Percentiles rank a stretch among this genome's conserved stretches.
phyloP scores from a whole-genome alignment of 176 grass and related monocot species.

The Stipa capillata region DNA sequence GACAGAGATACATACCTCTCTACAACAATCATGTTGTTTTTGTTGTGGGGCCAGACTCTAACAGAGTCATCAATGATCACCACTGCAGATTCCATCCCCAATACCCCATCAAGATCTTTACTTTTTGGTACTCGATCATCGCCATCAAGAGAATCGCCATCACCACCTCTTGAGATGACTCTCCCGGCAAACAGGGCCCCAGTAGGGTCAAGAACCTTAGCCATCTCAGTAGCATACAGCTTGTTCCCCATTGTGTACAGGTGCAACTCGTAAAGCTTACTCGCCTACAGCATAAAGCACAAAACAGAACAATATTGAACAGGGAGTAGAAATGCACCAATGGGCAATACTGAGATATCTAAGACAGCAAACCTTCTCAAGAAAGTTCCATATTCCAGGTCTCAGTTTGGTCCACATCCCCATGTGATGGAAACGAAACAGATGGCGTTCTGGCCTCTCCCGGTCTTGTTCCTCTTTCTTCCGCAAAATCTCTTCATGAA shows the following conservation, averaged over 20 bases:
- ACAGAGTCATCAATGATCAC: conserved; percentile 94
- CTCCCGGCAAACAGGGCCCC: conserved; percentile 73
- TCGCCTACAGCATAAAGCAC: conserved; percentile 50
- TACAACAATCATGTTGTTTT: conserved; percentile 90
- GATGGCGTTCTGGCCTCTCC: conserved; percentile 63
- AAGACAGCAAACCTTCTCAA: conserved; percentile 66
- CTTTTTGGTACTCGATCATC: conserved; percentile 87
- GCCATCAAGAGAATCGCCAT: conserved; percentile 56
- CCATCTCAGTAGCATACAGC: conserved; percentile 95
- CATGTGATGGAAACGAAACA: conserved; percentile 87
- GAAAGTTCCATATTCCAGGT: conserved; percentile 97
- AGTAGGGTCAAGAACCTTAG: conserved; percentile 85
- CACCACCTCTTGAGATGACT: conserved; percentile 86
- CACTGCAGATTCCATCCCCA: conserved; percentile 95
- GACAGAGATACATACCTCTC: conserved; percentile 57
- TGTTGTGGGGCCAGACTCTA: conserved; percentile 95
- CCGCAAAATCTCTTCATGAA: conserved; percentile 79
- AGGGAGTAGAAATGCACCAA: neutral
- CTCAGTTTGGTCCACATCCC: conserved; percentile 98
- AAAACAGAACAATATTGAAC: conserved; percentile 20
- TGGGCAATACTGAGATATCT: neutral
- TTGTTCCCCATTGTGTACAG: conserved; percentile 99
- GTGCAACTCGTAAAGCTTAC: conserved; percentile 86
- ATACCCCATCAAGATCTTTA: conserved; percentile 96
- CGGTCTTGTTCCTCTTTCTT: conserved; percentile 92